Evolutionary conservation across 192 early-diverging fungal genomes (phyloP), one percentile per base, ranked within the genome.

Genomic region (Chytriomyces sp.): DNA sequence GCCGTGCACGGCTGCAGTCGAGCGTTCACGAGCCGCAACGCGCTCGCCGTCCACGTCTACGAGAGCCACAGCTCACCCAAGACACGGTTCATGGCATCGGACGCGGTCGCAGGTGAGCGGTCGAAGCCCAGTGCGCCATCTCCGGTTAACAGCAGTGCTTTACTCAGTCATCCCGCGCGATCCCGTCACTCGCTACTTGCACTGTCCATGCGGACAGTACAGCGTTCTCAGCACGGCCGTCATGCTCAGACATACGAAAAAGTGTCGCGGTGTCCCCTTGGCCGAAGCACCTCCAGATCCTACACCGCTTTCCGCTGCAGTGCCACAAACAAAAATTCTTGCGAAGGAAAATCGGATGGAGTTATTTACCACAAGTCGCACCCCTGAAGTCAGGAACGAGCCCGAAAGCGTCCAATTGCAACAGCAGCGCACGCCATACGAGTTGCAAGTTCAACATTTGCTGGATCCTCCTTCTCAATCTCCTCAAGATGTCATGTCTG

Each of bases 1-100:
- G 14, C 59, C 12, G 32, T n/a, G 12, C 7, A 8, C 22, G 59
- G 36, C 17, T 61, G 59, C 31, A 17, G 17, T 36, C 7, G 59
- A 10, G 10, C 30, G 17, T 61, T 36, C 59, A 28, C 32, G 17
- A 61, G 32, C 8, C 25, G 59, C 2, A 61, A 61, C 25, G 59
- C 59, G 38, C 59, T 61, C 14, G 59, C 59, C 34, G 59, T 61
- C 2, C 59, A 61, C n/a, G 30, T 61, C 14, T 61, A 61, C 33
- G 59, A 61, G 34, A 37, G 19, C 36, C 59, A 61, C 33, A 32
- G 26, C 12, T 32, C 22, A 37, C 59, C 59, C 14, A 31, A 37
- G 22, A 36, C 38, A 7, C 38, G 14, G 30, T 61, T 34, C 31
- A 25, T n/a, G 17, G 30, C 12, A 49, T n/a, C 14, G 44, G 44